Percentiles rank a stretch among this genome's conserved stretches.
Conservation (phyloP, 2,329 filamentous ascomycete species). For the Aspergillus sp. region DNA sequence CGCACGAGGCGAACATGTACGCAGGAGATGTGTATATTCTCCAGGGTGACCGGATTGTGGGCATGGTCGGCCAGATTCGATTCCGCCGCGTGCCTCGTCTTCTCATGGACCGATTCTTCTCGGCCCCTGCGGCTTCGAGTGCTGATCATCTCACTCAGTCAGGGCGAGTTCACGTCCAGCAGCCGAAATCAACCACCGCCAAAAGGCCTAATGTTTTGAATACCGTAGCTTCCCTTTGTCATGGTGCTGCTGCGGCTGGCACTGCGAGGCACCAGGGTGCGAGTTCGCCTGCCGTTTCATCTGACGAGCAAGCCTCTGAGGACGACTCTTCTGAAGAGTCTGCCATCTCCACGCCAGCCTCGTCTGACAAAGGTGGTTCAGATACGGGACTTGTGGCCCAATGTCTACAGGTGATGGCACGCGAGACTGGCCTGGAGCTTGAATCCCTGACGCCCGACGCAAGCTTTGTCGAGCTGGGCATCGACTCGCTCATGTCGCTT, state of each 20-base stretch:
- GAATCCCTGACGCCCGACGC: slow-evolving; percentile 21
- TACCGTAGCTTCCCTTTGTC: too few relatives aligned
- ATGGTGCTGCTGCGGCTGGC: too few relatives aligned
- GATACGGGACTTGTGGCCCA: slow-evolving; percentile 10
- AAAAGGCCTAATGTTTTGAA: too few relatives aligned
- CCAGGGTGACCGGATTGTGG: slow-evolving; percentile 33
- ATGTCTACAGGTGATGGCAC: slow-evolving; percentile 27
- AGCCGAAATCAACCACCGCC: too few relatives aligned
- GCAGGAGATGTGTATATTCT: slow-evolving; percentile 45
- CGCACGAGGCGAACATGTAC: slow-evolving; percentile 31
- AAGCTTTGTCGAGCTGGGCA: slow-evolving; percentile 30
- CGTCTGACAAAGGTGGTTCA: not conserved
- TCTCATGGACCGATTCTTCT: slow-evolving; percentile 23
- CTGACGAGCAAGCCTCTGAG: not conserved
- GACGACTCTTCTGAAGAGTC: too few relatives aligned
- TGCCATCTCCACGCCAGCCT: too few relatives aligned
- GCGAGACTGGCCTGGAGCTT: slow-evolving; percentile 26
- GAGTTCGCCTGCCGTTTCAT: not conserved
- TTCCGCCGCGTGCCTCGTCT: slow-evolving; percentile 34
- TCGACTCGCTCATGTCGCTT: slow-evolving; percentile 40
- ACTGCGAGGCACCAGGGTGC: too few relatives aligned
- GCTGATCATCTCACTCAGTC: not conserved
- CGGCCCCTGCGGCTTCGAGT: not conserved
- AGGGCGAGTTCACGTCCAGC: too few relatives aligned
- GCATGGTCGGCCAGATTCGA: slow-evolving; percentile 29